Conservation (phyloP, 306 rosid species). For the Inga leiocalycina region DNA sequence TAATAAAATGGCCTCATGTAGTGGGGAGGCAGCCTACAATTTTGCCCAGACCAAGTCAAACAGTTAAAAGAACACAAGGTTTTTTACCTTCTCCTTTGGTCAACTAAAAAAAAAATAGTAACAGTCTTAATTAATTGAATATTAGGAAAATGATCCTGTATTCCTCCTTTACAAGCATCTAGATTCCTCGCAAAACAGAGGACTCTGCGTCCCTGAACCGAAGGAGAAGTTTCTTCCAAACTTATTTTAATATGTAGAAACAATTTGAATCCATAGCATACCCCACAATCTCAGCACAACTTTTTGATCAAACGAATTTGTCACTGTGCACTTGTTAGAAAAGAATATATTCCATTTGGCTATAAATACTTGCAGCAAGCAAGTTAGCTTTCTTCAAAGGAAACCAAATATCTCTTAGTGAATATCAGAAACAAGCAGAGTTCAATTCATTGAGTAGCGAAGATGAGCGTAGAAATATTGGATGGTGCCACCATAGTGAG, state of each 20-base stretch:
- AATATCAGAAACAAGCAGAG: neutral
- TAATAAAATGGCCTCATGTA: too few species aligned
- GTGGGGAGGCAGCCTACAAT: too few species aligned
- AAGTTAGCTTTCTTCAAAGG: neutral
- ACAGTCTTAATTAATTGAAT: neutral
- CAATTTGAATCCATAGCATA: neutral
- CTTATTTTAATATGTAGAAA: neutral
- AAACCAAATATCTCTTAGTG: neutral
- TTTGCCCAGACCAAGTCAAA: neutral
- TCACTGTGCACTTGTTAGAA: neutral
- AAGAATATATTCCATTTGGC: neutral
- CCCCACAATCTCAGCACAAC: neutral
- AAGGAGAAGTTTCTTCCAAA: neutral
- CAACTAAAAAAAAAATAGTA: neutral
- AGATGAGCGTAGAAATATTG: slow-evolving; percentile 76
- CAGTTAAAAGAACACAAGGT: neutral
- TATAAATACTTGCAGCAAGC: neutral
- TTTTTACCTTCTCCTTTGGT: neutral
- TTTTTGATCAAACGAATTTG: neutral
- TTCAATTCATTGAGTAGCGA: slow-evolving; percentile 18
- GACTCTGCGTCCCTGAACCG: neutral
- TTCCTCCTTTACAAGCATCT: neutral
- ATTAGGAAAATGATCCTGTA: neutral
- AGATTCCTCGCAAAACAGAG: neutral
- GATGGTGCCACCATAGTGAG: slow-evolving; percentile 68